Conservation (phyloP, 768 basidiomycete species). For the Mycena olivaceomarginata region DNA sequence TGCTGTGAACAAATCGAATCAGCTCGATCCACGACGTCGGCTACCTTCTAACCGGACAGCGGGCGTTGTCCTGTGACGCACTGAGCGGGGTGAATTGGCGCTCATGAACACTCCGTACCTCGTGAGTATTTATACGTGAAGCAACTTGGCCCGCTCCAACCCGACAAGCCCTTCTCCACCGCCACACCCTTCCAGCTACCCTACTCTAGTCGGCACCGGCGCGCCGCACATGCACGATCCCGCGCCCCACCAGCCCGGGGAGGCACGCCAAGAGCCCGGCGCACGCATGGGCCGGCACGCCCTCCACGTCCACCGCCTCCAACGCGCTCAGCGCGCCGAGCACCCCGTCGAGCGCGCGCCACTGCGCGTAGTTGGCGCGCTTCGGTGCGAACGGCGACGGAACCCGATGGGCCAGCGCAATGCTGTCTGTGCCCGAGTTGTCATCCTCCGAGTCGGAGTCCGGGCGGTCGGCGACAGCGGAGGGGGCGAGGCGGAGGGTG, state of each 20-base stretch:
- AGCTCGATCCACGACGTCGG: too few species aligned
- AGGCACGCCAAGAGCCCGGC: not conserved
- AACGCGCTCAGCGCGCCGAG: not conserved
- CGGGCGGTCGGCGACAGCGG: conserved; percentile 13
- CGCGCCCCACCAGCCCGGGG: not conserved
- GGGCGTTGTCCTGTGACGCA: too few species aligned
- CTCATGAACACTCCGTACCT: too few species aligned
- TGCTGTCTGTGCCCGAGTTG: too few species aligned
- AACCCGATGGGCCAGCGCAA: too few species aligned
- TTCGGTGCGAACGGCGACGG: conserved; percentile 4
- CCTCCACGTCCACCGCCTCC: not conserved
- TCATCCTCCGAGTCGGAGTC: not conserved
- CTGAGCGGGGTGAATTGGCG: too few species aligned
- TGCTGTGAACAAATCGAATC: too few species aligned
- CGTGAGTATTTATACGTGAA: too few species aligned
- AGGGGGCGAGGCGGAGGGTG: conserved; percentile 23
- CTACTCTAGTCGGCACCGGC: not conserved
- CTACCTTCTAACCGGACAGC: too few species aligned
- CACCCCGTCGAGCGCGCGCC: not conserved
- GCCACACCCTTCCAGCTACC: not conserved
- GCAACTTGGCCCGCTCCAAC: too few species aligned
- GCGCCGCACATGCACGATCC: not conserved
- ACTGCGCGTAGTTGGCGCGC: not conserved
- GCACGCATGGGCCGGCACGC: not conserved
- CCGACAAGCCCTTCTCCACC: not conserved